These are phyloP conservation scores for Zygosaccharomyces kombuchaensis DNA, from an alignment of 805 yeast species.

Conservation along the genomic window DNA sequence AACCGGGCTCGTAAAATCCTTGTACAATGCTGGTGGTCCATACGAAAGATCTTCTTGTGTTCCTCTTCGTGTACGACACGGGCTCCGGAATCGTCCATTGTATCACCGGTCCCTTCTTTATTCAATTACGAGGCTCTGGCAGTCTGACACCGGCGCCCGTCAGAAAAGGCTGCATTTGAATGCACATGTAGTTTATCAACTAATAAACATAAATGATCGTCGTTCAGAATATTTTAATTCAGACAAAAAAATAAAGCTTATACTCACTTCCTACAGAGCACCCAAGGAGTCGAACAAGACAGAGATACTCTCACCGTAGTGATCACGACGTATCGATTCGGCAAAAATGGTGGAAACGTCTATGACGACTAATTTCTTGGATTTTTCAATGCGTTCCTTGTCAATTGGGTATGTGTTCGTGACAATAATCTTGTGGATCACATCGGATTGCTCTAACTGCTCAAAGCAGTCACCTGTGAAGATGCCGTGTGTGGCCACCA, in stretches of 20 bases:
- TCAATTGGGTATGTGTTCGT: constrained; percentile 94
- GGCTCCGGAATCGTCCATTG: constrained; percentile 64
- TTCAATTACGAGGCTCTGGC: constrained; percentile 46
- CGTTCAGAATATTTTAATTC: not conserved
- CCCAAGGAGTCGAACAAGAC: constrained; percentile 87
- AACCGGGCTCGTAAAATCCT: constrained; percentile 3
- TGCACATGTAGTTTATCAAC: not conserved
- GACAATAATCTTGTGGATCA: constrained; percentile 87
- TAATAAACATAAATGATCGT: not conserved
- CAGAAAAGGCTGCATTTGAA: constrained; percentile 35
- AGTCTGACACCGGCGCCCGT: constrained; percentile 31
- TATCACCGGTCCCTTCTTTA: constrained; percentile 53
- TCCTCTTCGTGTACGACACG: constrained; percentile 71
- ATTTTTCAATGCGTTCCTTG: constrained; percentile 50
- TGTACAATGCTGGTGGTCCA: constrained; percentile 13
- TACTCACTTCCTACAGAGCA: constrained; percentile 27
- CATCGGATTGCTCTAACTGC: constrained; percentile 67
- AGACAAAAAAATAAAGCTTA: not conserved
- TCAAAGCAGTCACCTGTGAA: constrained; percentile 86
- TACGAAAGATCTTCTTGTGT: constrained; percentile 47
- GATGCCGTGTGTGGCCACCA: constrained; percentile 94
- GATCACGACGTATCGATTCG: constrained; percentile 97
- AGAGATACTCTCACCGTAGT: constrained; percentile 94
- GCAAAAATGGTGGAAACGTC: constrained; percentile 95
- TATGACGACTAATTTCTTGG: constrained; percentile 74